Conservation (phyloP, 352 stramenopile genomes). For the Phytophthora europaea region DNA sequence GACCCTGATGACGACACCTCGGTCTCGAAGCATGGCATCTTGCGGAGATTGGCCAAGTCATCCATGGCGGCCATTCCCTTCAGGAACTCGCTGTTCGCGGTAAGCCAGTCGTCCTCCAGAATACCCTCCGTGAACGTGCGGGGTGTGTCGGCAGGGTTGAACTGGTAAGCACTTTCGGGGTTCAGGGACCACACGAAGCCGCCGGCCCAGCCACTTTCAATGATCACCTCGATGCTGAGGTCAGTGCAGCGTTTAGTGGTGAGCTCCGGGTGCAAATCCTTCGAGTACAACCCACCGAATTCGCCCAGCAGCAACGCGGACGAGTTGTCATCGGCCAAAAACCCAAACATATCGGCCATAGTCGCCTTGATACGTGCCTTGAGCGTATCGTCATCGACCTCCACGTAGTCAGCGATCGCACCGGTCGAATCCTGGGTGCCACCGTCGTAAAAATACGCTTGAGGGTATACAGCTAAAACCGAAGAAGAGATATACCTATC, state of each 20-base stretch:
- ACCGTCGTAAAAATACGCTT: slow-evolving; percentile 67
- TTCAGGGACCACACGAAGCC: slow-evolving; percentile 76
- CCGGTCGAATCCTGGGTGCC: slow-evolving; percentile 43
- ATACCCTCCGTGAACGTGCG: slow-evolving; percentile 58
- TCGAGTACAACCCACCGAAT: slow-evolving; percentile 66
- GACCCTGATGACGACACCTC: slow-evolving; percentile 41
- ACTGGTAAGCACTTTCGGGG: slow-evolving; percentile 71
- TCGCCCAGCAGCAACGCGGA: slow-evolving; percentile 68
- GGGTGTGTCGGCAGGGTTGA: slow-evolving; percentile 50
- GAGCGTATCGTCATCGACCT: slow-evolving; percentile 62
- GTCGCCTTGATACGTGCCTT: slow-evolving; percentile 58
- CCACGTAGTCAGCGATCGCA: slow-evolving; percentile 53
- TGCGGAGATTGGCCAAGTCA: slow-evolving; percentile 42
- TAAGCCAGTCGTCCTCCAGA: slow-evolving; percentile 61
- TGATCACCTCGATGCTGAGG: slow-evolving; percentile 59
- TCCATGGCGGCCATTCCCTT: slow-evolving; percentile 51
- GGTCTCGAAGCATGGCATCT: slow-evolving; percentile 60
- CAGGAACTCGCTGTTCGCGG: slow-evolving; percentile 54
- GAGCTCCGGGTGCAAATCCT: slow-evolving; percentile 54
- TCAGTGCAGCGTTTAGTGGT: slow-evolving; percentile 62
- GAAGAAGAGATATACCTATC: neutral
- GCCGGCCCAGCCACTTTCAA: slow-evolving; percentile 51
- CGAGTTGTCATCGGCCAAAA: slow-evolving; percentile 54
- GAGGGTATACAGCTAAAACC: slow-evolving; percentile 52
- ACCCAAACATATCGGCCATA: slow-evolving; percentile 81